phyloP scores from a whole-genome alignment of 192 early-diverging fungal species.

The Coemansia sp. region DNA sequence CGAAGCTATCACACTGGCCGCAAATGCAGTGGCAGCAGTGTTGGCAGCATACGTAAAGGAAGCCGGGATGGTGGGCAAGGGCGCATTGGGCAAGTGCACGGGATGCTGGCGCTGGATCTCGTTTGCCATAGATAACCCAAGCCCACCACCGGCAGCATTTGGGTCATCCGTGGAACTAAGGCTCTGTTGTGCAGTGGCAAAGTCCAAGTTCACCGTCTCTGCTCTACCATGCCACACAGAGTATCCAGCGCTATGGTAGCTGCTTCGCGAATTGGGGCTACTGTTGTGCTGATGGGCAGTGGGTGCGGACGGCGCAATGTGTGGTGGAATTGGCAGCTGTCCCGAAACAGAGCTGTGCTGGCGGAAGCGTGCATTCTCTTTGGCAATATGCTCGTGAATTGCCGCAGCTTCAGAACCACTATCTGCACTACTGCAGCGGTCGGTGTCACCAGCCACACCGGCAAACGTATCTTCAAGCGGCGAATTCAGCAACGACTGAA shows the following conservation, averaged over 20 bases:
- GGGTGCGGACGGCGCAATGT: background rate
- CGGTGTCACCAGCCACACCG: background rate
- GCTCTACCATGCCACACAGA: slow-evolving; percentile 44
- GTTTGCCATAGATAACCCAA: background rate
- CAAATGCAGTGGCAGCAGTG: slow-evolving; percentile 5
- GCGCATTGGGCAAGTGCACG: slow-evolving; percentile 17
- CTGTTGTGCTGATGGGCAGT: slow-evolving; percentile 25
- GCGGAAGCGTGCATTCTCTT: slow-evolving; percentile 48
- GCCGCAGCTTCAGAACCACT: slow-evolving; percentile 17
- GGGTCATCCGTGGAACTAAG: slow-evolving; percentile 41
- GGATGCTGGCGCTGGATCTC: background rate
- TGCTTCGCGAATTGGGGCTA: slow-evolving; percentile 44
- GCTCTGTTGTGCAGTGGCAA: slow-evolving; percentile 50
- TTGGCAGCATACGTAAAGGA: slow-evolving; percentile 6
- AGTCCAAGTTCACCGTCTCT: slow-evolving; percentile 44
- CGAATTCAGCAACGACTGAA: slow-evolving; percentile 46
- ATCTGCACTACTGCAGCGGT: slow-evolving; percentile 1
- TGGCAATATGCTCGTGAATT: slow-evolving; percentile 43
- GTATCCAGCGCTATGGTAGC: slow-evolving; percentile 51
- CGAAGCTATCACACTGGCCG: slow-evolving; percentile 5
- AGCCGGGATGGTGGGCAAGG: slow-evolving; percentile 24
- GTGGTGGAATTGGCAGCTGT: slow-evolving; percentile 13
- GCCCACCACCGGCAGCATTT: background rate
- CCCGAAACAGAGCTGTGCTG: slow-evolving; percentile 30
- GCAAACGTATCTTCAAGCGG: slow-evolving; percentile 11